Evolutionary conservation across 106 monocot genomes (phyloP), one percentile per base, ranked within the genome.

Genomic region (Apostasia shenzhenica): DNA sequence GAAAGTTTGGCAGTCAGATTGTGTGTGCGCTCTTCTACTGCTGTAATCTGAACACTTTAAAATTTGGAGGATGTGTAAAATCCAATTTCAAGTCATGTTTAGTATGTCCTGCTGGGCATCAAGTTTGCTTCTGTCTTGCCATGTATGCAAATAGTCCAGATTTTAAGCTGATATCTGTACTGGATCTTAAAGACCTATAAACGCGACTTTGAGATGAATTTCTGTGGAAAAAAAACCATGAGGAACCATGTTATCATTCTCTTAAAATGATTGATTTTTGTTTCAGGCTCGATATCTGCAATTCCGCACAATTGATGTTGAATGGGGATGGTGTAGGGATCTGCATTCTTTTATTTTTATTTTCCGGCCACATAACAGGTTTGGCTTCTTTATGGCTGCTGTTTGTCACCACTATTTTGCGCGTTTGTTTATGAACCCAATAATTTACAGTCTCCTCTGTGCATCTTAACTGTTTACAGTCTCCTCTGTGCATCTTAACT

Each of bases 281-380:
- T n/a, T 75, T 13, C 62, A 97, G 95, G 66, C 73, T 66, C 84
- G 82, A 9, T 92, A 97, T 80, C 79, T 97, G 39, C 73, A 69
- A 37, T 87, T 89, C 26, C 89, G 82, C 44, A 67, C 77, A 6
- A 81, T 41, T 75, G 78, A 89, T 55, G 83, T 92, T 63, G 95
- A 92, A 72, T 95, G 95, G 95, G 95, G 95, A 72, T 95, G 95
- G 95, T 95, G 91, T 68, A 86, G 95, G 66, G 92, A 92, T 40
- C 86, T 95, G n/a, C 95, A 89, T 54, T 92, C 92, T 40, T 97
- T 97, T 55, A 90, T 97, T 77, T 97, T 97, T 82, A 82, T 97
- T 67, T 97, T 97, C 71, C 67, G 81, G 65, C 78, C 60, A 48
- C 95, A 97, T 74, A 97, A 97, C 77, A 95, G 95, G 95, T 89